Evolutionary conservation across 2,329 filamentous ascomycete species (phyloP).

Genomic region (Fusarium proliferatum): DNA sequence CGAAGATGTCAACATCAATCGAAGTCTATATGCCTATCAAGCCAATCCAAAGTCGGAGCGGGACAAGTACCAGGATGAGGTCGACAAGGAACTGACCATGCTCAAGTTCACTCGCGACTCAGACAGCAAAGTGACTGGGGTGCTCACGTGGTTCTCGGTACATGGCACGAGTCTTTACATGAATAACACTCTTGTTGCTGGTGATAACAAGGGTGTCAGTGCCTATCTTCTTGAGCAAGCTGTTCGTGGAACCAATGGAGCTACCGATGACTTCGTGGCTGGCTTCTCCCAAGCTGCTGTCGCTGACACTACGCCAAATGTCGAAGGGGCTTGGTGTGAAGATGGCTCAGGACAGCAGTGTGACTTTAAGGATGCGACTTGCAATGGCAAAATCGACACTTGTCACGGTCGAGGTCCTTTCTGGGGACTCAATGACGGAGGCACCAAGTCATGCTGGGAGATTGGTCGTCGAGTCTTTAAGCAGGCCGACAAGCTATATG

Average conservation of each 20-base stretch:
- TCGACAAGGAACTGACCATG: slow-evolving; percentile 17
- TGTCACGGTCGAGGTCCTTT: slow-evolving; percentile 1
- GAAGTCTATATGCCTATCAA: slow-evolving; percentile 6
- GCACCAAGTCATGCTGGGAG: slow-evolving; percentile 9
- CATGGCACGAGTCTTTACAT: slow-evolving; percentile 10
- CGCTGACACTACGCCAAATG: neutral
- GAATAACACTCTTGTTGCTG: slow-evolving; percentile 6
- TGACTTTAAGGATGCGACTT: slow-evolving; percentile 1
- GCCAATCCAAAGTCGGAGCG: neutral
- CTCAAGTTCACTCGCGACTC: neutral
- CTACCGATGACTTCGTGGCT: neutral
- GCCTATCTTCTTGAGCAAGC: neutral
- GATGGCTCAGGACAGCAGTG: slow-evolving; percentile 5
- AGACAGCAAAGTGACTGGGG: neutral
- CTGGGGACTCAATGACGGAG: slow-evolving; percentile 8
- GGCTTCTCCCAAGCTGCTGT: slow-evolving; percentile 1
- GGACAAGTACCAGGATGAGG: neutral
- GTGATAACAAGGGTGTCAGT: slow-evolving; percentile 4
- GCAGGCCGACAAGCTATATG: neutral
- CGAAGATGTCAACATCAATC: slow-evolving; percentile 6
- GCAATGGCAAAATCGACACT: neutral
- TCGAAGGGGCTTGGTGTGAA: slow-evolving; percentile 12
- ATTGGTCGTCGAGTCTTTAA: slow-evolving; percentile 5
- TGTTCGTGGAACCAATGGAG: neutral
- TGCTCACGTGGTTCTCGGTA: neutral